These are phyloP conservation scores for Antrodiella citrinella DNA, from an alignment of 768 basidiomycete species.

Conservation along the genomic window DNA sequence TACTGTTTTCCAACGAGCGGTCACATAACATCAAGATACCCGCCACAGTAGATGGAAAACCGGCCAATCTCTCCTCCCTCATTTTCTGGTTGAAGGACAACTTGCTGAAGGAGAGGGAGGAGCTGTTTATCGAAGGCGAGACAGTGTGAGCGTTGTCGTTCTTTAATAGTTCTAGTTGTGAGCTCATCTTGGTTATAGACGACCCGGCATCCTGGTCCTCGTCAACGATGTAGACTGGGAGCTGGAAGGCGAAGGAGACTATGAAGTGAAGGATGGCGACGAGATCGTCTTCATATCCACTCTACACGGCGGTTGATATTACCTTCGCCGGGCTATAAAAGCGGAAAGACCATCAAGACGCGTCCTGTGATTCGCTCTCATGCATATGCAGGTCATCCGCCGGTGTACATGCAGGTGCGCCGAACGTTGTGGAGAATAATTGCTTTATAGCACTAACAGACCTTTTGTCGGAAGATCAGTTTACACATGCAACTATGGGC, in stretches of 20 bases:
- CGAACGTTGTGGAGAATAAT: no score
- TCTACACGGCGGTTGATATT: slow-evolving; percentile 74
- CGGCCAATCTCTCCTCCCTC: slow-evolving; percentile 64
- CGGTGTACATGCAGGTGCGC: slow-evolving; percentile 5
- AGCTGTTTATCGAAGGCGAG: slow-evolving; percentile 81
- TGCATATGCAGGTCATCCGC: not conserved
- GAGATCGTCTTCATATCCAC: slow-evolving; percentile 97
- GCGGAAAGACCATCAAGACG: not conserved
- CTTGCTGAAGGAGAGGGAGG: slow-evolving; percentile 75
- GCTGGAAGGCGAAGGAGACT: slow-evolving; percentile 88
- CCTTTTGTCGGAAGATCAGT: no score
- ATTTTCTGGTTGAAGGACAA: slow-evolving; percentile 72
- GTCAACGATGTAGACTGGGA: slow-evolving; percentile 99
- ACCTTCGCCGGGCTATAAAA: no score
- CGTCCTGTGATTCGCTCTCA: not conserved
- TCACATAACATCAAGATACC: slow-evolving; percentile 52
- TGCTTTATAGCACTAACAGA: no score
- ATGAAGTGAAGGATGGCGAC: slow-evolving; percentile 67
- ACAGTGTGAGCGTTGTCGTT: slow-evolving; percentile 63
- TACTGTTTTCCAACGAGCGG: slow-evolving; percentile 69
- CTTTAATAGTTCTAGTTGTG: not conserved
- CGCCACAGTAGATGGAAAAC: slow-evolving; percentile 34
- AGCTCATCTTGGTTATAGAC: slow-evolving; percentile 36
- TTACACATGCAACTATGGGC: no score
- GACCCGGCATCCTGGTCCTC: slow-evolving; percentile 94